Evolutionary conservation across 257 asterid genomes (phyloP).

Genomic region (Paulownia fortunei): DNA sequence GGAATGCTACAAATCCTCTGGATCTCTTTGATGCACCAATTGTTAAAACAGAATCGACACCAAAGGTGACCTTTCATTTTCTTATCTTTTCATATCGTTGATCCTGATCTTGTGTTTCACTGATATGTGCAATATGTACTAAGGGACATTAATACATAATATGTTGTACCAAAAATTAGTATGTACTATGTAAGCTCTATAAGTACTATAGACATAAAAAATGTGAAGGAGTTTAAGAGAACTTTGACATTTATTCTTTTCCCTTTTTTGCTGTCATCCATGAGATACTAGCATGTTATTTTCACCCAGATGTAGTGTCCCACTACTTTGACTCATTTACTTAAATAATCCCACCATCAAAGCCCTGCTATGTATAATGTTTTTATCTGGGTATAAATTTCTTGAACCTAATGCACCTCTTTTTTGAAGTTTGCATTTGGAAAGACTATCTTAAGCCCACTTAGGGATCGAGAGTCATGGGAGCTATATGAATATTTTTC

Average conservation of each 20-base stretch:
- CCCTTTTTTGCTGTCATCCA: not conserved
- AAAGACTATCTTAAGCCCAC: not conserved
- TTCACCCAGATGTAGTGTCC: not conserved
- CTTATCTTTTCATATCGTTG: not conserved
- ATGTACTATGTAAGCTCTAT: constrained; percentile 14
- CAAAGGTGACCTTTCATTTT: constrained; percentile 57
- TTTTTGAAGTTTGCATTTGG: not conserved
- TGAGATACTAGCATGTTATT: not conserved
- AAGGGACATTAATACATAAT: not conserved
- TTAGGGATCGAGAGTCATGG: not conserved
- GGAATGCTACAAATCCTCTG: constrained; percentile 80
- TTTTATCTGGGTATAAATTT: not conserved
- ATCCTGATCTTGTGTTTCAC: constrained; percentile 13
- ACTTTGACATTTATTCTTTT: not conserved
- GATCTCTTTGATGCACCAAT: constrained; percentile 87
- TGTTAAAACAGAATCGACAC: constrained; percentile 72
- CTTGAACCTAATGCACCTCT: not conserved
- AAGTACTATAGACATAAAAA: not conserved
- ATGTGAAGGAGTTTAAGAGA: constrained; percentile 6
- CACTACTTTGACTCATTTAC: constrained; percentile 7
- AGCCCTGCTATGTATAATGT: not conserved
- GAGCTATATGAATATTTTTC: not conserved
- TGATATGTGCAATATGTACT: not conserved
- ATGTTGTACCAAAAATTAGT: not conserved
- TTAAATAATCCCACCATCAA: not conserved